Evolutionary conservation across 768 basidiomycete genomes (phyloP).

Genomic region (Hygrophoropsis aurantiaca): DNA sequence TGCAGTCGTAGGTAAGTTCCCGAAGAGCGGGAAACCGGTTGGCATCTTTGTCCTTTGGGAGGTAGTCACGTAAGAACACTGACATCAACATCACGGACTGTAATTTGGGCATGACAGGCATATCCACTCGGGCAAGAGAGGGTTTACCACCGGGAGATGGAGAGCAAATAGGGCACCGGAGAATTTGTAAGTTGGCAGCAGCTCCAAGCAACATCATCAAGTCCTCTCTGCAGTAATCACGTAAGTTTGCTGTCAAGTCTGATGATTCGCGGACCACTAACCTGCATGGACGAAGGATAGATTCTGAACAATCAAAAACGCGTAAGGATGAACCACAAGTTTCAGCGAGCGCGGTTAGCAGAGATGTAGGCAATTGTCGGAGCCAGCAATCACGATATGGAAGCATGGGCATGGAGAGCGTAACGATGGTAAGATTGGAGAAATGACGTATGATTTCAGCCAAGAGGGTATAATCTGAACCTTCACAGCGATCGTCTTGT

Average conservation of each 20-base stretch:
- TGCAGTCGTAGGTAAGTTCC: constrained; percentile 30
- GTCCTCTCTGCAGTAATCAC: constrained; percentile 18
- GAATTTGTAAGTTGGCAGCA: constrained; percentile 25
- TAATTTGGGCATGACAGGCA: constrained; percentile 26
- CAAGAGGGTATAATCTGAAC: constrained; percentile 20
- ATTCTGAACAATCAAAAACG: constrained; percentile 29
- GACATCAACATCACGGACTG: constrained; percentile 25
- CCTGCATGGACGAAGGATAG: constrained; percentile 28
- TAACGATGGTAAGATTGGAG: constrained; percentile 22
- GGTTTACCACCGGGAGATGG: constrained; percentile 21
- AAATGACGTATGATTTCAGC: constrained; percentile 22
- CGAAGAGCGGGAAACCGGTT: constrained; percentile 29
- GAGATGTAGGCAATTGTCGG: constrained; percentile 18
- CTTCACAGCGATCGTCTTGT: constrained; percentile 23
- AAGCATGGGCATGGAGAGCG: constrained; percentile 25
- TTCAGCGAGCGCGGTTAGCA: constrained; percentile 22
- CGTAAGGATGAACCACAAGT: constrained; percentile 24
- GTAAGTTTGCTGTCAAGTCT: neutral
- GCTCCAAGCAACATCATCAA: constrained; percentile 24
- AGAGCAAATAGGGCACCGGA: constrained; percentile 27
- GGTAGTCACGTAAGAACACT: constrained; percentile 28
- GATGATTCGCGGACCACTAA: constrained; percentile 6
- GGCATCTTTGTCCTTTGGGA: constrained; percentile 23
- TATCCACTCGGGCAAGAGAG: constrained; percentile 14
- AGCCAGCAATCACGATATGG: constrained; percentile 25